These are phyloP conservation scores for Sordariomycetes sp. DNA, from an alignment of 2,329 filamentous ascomycete genomes.

Conservation along the genomic window DNA sequence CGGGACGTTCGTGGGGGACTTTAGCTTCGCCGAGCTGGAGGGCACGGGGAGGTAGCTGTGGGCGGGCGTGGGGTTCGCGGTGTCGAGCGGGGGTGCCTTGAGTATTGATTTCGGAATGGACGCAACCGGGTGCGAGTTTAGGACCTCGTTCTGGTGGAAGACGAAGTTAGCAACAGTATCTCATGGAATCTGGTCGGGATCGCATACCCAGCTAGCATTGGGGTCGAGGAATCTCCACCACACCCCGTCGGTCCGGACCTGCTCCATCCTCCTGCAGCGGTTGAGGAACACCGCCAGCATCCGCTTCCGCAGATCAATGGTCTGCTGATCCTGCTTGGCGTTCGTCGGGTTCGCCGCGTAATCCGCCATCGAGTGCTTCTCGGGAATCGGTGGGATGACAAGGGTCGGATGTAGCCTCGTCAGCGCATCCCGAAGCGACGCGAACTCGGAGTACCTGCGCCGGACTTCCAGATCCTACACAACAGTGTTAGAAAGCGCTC, in stretches of 20 bases:
- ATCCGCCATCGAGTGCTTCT: constrained; percentile 98
- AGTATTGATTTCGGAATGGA: constrained; percentile 89
- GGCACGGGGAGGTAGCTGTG: constrained; percentile 84
- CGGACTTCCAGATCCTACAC: constrained; percentile 83
- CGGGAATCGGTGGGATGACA: constrained; percentile 91
- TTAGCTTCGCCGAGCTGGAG: constrained; percentile 73
- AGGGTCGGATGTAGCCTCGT: constrained; percentile 88
- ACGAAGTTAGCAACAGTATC: constrained; percentile 10
- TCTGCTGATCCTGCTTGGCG: constrained; percentile 92
- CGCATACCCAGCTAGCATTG: constrained; percentile 87
- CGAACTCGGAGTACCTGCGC: constrained; percentile 91
- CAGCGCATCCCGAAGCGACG: constrained; percentile 76
- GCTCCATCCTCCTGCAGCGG: constrained; percentile 82
- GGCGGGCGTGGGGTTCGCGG: constrained; percentile 79
- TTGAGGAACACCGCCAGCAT: constrained; percentile 96
- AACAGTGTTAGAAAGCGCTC: background rate
- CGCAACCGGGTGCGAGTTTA: constrained; percentile 79
- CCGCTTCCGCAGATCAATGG: constrained; percentile 90
- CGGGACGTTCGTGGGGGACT: constrained; percentile 29
- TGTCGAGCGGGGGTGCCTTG: constrained; percentile 88
- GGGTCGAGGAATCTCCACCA: constrained; percentile 98
- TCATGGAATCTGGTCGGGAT: background rate
- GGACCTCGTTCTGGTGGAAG: constrained; percentile 67
- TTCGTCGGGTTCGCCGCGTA: constrained; percentile 97
- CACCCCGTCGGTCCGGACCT: constrained; percentile 82